These are phyloP conservation scores for Candida montana DNA, from an alignment of 805 yeast species.

Conservation along the genomic window DNA sequence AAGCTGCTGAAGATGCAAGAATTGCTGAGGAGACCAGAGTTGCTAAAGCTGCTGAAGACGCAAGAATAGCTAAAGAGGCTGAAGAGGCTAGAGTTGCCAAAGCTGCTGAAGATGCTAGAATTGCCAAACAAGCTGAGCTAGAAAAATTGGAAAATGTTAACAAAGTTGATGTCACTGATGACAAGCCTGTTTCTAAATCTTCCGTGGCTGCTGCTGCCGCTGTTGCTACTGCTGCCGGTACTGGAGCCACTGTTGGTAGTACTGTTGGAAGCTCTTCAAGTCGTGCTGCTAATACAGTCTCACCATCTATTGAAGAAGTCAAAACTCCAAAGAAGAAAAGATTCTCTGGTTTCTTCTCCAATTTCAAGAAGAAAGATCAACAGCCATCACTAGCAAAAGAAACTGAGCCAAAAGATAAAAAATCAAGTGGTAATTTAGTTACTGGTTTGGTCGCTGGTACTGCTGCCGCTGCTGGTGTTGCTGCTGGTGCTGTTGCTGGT, in stretches of 20 bases:
- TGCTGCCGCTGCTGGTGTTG: constrained; percentile 12
- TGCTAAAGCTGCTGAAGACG: constrained; percentile 13
- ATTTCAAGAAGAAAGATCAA: constrained; percentile 4
- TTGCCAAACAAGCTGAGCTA: constrained; percentile 15
- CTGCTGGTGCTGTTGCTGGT: constrained; percentile 12
- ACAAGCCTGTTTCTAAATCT: constrained; percentile 1
- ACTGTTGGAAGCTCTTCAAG: constrained; percentile 3
- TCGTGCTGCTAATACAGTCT: background rate
- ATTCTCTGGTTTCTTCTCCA: constrained; percentile 8
- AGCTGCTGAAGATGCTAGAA: constrained; percentile 12
- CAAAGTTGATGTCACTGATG: constrained; percentile 10
- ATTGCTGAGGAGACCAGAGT: too few species aligned
- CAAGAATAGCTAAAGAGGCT: constrained; percentile 8
- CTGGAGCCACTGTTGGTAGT: background rate
- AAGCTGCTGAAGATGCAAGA: too few species aligned
- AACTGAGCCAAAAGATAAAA: background rate
- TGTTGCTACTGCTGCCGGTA: background rate
- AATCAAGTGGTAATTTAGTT: constrained; percentile 3
- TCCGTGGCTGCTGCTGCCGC: constrained; percentile 1
- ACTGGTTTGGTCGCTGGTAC: constrained; percentile 13
- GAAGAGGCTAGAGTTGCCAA: constrained; percentile 10
- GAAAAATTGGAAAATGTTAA: constrained; percentile 4
- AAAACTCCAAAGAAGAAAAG: constrained; percentile 7
- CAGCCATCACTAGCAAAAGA: constrained; percentile 1
- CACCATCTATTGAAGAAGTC: background rate